phyloP scores from a whole-genome alignment of 2,329 filamentous ascomycete genomes.

The Xylaria sp. region DNA sequence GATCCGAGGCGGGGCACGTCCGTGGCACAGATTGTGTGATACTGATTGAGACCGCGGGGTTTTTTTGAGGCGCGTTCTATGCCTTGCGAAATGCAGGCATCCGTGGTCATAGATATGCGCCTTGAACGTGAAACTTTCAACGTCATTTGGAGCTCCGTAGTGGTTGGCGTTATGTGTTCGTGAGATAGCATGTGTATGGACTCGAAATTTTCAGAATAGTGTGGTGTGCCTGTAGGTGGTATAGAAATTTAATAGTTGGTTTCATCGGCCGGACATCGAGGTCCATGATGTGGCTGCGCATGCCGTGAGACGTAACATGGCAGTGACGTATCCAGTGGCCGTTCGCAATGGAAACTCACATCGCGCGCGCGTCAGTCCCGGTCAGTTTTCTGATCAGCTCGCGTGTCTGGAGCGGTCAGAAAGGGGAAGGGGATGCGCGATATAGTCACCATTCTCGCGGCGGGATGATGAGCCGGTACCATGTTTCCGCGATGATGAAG shows the following conservation, averaged over 20 bases:
- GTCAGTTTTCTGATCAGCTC: slow-evolving; percentile 6
- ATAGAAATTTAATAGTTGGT: neutral
- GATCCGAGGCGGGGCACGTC: slow-evolving; percentile 1
- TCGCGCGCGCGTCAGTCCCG: neutral
- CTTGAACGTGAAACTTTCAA: slow-evolving; percentile 5
- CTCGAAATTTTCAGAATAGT: neutral
- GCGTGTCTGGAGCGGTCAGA: slow-evolving; percentile 25
- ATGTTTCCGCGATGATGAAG: slow-evolving; percentile 24
- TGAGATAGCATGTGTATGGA: neutral
- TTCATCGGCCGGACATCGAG: neutral
- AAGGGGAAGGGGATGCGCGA: slow-evolving; percentile 34
- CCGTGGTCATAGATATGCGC: slow-evolving; percentile 3
- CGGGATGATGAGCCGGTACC: slow-evolving; percentile 12
- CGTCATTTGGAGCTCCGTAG: neutral
- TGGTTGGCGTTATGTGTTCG: neutral
- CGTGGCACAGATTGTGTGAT: slow-evolving; percentile 28
- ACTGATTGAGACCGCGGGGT: slow-evolving; percentile 6
- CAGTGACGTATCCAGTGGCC: slow-evolving; percentile 3
- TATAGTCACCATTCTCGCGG: slow-evolving; percentile 31
- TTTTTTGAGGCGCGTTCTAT: neutral
- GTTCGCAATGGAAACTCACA: neutral
- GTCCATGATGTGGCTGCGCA: slow-evolving; percentile 3
- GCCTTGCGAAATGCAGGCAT: slow-evolving; percentile 23
- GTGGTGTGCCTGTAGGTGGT: slow-evolving; percentile 1
- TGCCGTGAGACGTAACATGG: slow-evolving; percentile 24